Evolutionary conservation across 495 filamentous ascomycete species (phyloP), one percentile per base, ranked within the genome.

Genomic region (Bryoglossum gracile): DNA sequence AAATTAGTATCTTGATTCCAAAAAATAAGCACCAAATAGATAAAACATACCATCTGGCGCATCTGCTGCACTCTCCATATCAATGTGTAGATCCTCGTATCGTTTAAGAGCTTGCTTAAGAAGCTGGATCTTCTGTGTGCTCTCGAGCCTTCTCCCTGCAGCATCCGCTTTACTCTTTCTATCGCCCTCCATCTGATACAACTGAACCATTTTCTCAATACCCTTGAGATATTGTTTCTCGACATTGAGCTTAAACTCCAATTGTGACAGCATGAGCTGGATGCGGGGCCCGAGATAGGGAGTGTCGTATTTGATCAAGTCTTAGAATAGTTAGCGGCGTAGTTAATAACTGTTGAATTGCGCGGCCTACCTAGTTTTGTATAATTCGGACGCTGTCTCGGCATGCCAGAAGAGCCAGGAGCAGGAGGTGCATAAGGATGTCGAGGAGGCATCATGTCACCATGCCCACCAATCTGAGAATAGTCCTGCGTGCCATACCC

Each of bases 211-310:
- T 74, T 99, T 99, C 67, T 99, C 94, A 55, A 99, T 91, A 50
- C 92, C 92, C 53, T 94, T 94, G 58, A 97, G 92, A 68, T 99
- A 99, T 67, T 99, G 92, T 61, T 96, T 94, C 68, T 99, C 92
- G 30, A 99, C 94, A 59, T 91, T 97, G 38, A 97, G 72, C 68
- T 99, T 99, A 68, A 99, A 99, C 68, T 96, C 89, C 50, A 99
- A 80, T 65, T 99, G 92, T 14, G 92, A 95, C 60, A 99, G 72
- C 92, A 99, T 99, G 54, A 96, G 83, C 70, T 97, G 94, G 61
- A 99, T 99, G 49, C 94, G 88, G 26, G 94, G 94, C 22, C 92
- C 92, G 44, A 99, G 83, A 63, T 95, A 88, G 17, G 82, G 82
- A 17, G 91, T 97, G 64, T 99, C 94, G 70, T 89, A 95, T 80